Evolutionary conservation across 2,329 filamentous ascomycete genomes (phyloP), one percentile per base, ranked within the genome.

Genomic region (Phialophora expanda): DNA sequence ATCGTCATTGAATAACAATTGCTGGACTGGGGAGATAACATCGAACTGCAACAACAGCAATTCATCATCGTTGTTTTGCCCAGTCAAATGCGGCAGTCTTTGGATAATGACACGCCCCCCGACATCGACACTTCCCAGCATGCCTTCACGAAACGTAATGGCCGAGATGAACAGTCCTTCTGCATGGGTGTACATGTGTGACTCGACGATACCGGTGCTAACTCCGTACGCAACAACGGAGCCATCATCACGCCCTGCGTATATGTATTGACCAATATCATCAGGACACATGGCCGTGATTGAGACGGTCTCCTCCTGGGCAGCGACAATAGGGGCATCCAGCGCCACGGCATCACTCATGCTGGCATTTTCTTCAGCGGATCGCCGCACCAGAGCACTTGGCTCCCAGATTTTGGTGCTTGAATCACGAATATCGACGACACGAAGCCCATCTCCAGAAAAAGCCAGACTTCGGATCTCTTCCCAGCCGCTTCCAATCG

Each of bases 321-420:
- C n/a, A 11, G 32, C 56, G 6, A 58, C n/a, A 8, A 46, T n/a
- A 20, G 38, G 56, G 20, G 32, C 56, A 24, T 28, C 56, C 26
- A 58, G 24, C 20, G 56, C 56, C 32, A 24, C 22, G 4, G 32
- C 32, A 20, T 46, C 34, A 24, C 38, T 46, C 28, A 28, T 38
- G 24, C 56, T 46, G 32, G 38, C 38, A n/a, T 46, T 28, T 46
- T 34, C 57, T 1, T 60, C 44, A 1, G 24, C 26, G 4, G 44
- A 30, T 32, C 28, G 57, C 3, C 41, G 41, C 22, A 60, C 28
- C 3, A 60, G 44, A 51, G 57, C 57, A 26, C 20, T 51, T 5
- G 57, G 57, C 22, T 50, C 57, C 57, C 57, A 60, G 41, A 60
- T 24, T 7, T 60, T 60, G 14, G 57, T 51, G 30, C n/a, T 50